phyloP scores from a whole-genome alignment of 2,329 filamentous ascomycete genomes.

The Xylariaceae sp. region DNA sequence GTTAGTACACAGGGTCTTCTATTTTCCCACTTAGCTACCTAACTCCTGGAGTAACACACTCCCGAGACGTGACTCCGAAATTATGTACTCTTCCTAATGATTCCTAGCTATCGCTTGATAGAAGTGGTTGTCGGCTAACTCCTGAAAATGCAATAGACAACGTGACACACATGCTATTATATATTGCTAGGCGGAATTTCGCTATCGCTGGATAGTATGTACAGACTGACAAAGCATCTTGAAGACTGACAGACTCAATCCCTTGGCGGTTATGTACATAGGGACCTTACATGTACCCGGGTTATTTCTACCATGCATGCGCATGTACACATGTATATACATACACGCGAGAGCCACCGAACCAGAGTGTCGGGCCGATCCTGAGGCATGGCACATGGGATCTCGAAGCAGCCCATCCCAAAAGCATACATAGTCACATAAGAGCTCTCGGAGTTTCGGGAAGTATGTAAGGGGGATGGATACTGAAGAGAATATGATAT shows the following conservation, averaged over 20 bases:
- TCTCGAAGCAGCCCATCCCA: not conserved
- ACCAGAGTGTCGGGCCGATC: slow-evolving; percentile 15
- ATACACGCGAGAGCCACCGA: not conserved
- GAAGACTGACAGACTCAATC: no score
- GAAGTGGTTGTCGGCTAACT: not conserved
- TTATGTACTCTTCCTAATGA: not conserved
- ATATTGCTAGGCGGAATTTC: no score
- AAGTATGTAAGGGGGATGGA: not conserved
- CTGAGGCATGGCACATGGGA: slow-evolving; percentile 6
- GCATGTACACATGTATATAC: not conserved
- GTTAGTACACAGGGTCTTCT: not conserved
- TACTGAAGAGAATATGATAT: not conserved
- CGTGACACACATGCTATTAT: not conserved
- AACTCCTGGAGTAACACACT: not conserved
- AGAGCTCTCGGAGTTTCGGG: not conserved
- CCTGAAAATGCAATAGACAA: not conserved
- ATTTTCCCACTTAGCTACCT: not conserved
- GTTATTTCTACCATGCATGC: no score
- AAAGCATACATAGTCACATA: not conserved
- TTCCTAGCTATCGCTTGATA: not conserved
- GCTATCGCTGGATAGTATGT: no score
- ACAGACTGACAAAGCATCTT: no score
- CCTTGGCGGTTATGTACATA: no score
- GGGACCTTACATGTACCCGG: no score
- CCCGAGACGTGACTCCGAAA: not conserved